These are phyloP conservation scores for Miscanthus lutarioriparius DNA, from an alignment of 176 grass and related monocot genomes.

Conservation along the genomic window DNA sequence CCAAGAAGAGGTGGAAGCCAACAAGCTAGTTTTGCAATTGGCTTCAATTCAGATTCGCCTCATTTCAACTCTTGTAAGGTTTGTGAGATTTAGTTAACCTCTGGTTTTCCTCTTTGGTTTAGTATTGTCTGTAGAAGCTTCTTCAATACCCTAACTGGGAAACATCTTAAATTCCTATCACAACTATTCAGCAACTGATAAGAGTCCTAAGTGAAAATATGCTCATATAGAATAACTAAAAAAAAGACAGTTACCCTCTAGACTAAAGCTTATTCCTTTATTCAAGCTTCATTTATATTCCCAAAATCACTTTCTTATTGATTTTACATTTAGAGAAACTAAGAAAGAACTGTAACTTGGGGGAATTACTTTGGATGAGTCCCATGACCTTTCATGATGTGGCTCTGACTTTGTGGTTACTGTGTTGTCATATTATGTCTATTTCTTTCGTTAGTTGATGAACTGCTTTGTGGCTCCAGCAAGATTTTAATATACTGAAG, in stretches of 20 bases:
- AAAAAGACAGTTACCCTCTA: neutral
- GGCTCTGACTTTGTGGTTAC: neutral
- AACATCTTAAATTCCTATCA: neutral
- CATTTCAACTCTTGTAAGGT: slow-evolving; percentile 92
- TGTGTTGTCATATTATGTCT: neutral
- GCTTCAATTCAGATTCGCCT: slow-evolving; percentile 84
- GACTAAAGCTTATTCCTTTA: neutral
- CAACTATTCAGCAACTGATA: neutral
- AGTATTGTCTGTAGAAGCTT: neutral
- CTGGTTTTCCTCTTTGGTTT: slow-evolving; percentile 18
- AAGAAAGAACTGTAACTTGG: slow-evolving; percentile 7
- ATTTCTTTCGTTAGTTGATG: neutral
- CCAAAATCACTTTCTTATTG: neutral
- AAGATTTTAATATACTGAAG: slow-evolving; percentile 40
- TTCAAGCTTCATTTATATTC: neutral
- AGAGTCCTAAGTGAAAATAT: neutral
- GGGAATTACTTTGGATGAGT: neutral
- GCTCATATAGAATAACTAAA: slow-evolving; percentile 4
- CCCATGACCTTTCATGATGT: slow-evolving; percentile 16
- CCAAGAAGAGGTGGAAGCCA: slow-evolving; percentile 59
- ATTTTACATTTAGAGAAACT: slow-evolving; percentile 16
- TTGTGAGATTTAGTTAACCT: slow-evolving; percentile 16
- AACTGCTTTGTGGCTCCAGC: neutral
- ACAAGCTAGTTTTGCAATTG: slow-evolving; percentile 82
- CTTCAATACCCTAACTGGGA: neutral